Percentiles rank a stretch among this genome's conserved stretches.
phyloP scores from a whole-genome alignment of 2,329 filamentous ascomycete genomes.

The Scytalidium sp. region DNA sequence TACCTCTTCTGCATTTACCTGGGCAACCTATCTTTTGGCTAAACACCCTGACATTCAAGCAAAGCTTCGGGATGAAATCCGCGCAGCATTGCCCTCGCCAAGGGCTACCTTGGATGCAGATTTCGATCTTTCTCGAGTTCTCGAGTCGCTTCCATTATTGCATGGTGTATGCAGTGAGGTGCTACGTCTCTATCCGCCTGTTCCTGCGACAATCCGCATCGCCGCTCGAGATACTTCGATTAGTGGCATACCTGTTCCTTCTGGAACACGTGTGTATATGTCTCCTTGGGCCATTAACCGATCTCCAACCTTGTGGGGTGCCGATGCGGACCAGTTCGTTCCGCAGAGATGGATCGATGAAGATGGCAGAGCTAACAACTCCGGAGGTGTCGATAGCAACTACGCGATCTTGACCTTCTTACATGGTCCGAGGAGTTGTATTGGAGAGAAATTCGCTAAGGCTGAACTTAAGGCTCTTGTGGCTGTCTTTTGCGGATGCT shows the following conservation, averaged over 20 bases:
- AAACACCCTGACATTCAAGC: slow-evolving; percentile 55
- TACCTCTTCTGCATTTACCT: slow-evolving; percentile 69
- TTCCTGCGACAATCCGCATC: slow-evolving; percentile 61
- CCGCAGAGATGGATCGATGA: slow-evolving; percentile 52
- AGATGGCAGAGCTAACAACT: slow-evolving; percentile 35
- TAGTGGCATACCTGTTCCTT: slow-evolving; percentile 53
- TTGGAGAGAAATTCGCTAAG: slow-evolving; percentile 76
- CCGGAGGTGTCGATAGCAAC: slow-evolving; percentile 71
- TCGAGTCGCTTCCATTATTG: slow-evolving; percentile 66
- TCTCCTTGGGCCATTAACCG: slow-evolving; percentile 55
- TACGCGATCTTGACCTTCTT: slow-evolving; percentile 80
- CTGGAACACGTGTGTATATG: slow-evolving; percentile 53
- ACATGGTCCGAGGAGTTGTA: slow-evolving; percentile 81
- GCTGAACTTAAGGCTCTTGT: slow-evolving; percentile 81
- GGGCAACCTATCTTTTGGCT: slow-evolving; percentile 58
- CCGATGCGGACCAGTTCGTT: slow-evolving; percentile 56
- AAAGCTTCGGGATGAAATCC: slow-evolving; percentile 58
- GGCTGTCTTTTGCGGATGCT: slow-evolving; percentile 17
- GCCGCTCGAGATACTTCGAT: slow-evolving; percentile 55
- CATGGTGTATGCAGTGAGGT: slow-evolving; percentile 65
- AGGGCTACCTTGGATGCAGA: slow-evolving; percentile 7
- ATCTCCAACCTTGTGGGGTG: slow-evolving; percentile 55
- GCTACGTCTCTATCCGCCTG: slow-evolving; percentile 64
- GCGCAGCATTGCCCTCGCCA: slow-evolving; percentile 36
- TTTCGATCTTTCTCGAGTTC: slow-evolving; percentile 42